Evolutionary conservation across 495 filamentous ascomycete species (phyloP).

Genomic region (Aspergillus biplanus): DNA sequence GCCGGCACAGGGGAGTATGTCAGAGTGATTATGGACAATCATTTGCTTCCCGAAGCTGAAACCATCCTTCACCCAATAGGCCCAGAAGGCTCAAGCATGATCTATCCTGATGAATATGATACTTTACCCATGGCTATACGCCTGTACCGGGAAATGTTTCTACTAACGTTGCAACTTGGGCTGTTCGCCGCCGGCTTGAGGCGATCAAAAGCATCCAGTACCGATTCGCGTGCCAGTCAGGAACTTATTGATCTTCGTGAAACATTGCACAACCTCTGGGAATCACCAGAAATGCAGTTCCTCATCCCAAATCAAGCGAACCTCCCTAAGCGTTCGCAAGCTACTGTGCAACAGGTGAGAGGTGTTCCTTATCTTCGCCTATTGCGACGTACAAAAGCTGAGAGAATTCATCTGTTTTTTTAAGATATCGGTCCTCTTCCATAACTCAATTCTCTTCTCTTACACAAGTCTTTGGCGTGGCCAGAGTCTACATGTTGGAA

Average conservation of each 20-base stretch:
- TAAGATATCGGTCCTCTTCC: slow-evolving; percentile 51
- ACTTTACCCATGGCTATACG: slow-evolving; percentile 47
- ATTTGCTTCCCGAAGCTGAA: slow-evolving; percentile 50
- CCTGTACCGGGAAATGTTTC: slow-evolving; percentile 48
- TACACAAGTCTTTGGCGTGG: slow-evolving; percentile 54
- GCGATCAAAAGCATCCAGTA: slow-evolving; percentile 26
- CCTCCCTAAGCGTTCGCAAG: slow-evolving; percentile 44
- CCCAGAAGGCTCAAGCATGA: slow-evolving; percentile 32
- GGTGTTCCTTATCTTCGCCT: slow-evolving; percentile 2
- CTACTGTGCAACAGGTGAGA: slow-evolving; percentile 53
- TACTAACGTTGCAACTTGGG: slow-evolving; percentile 45
- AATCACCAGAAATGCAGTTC: slow-evolving; percentile 37
- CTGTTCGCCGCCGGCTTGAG: slow-evolving; percentile 45
- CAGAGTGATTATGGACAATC: slow-evolving; percentile 47
- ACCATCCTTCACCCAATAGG: slow-evolving; percentile 37
- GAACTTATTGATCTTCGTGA: slow-evolving; percentile 39
- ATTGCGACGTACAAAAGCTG: slow-evolving; percentile 10
- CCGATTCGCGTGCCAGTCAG: slow-evolving; percentile 24
- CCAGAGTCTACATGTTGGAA: slow-evolving; percentile 44
- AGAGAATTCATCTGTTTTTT: background rate
- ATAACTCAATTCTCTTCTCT: slow-evolving; percentile 54
- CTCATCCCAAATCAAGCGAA: slow-evolving; percentile 40
- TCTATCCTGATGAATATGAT: slow-evolving; percentile 40
- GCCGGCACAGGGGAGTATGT: slow-evolving; percentile 57
- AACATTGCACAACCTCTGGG: slow-evolving; percentile 48